Evolutionary conservation across 257 asterid species (phyloP).

Genomic region (Vinca minor): DNA sequence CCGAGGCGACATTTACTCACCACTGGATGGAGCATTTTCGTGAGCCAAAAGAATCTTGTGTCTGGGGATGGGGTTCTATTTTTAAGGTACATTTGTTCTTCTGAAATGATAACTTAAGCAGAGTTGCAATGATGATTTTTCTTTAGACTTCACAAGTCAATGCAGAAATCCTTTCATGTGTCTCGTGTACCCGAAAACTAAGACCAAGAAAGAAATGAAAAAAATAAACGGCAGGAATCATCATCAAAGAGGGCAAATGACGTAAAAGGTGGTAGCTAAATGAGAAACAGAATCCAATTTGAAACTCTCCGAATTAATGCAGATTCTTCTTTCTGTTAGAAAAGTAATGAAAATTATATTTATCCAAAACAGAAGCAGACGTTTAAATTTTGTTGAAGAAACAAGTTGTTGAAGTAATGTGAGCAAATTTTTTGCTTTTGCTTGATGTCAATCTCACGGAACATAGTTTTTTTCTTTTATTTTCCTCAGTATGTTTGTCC

Average conservation of each 20-base stretch:
- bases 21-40: slow-evolving; percentile 95
- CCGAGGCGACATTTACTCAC: slow-evolving; percentile 98
- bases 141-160: slow-evolving; percentile 1
- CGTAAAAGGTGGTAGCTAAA: not conserved
- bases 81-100: slow-evolving; percentile 48
- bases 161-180: not conserved
- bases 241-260: not conserved
- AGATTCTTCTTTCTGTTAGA: not conserved
- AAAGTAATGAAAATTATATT: not conserved
- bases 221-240: not conserved
- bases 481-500: not conserved
- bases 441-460: not conserved
- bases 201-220: not conserved
- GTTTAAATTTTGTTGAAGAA: not conserved
- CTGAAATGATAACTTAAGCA: not conserved
- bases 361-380: not conserved
- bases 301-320: not conserved
- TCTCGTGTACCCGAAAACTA: not conserved
- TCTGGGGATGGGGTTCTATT: slow-evolving; percentile 94
- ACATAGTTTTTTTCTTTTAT: not conserved
- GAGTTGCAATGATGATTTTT: not conserved
- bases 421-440: not conserved
- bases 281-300: not conserved
- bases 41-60: slow-evolving; percentile 81
- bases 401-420: not conserved